These are phyloP conservation scores for Auricularia auricula-judae DNA, from an alignment of 768 basidiomycete species.

Conservation along the genomic window DNA sequence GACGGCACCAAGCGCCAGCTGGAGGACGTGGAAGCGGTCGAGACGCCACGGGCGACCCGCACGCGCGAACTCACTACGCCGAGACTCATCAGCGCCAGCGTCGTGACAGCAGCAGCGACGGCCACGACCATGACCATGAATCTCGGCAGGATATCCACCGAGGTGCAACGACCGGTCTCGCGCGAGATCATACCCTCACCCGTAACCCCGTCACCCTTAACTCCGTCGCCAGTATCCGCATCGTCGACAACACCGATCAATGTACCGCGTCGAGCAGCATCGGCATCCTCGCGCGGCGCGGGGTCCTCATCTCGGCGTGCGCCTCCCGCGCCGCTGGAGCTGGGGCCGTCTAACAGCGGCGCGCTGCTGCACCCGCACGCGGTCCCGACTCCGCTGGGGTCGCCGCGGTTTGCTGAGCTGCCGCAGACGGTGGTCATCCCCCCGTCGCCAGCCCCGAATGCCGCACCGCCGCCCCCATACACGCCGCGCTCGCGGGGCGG, in stretches of 20 bases:
- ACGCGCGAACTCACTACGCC: not conserved
- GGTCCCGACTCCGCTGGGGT: not conserved
- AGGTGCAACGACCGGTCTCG: not conserved
- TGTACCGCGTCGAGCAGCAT: not conserved
- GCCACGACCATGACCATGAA: not conserved
- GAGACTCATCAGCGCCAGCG: not conserved
- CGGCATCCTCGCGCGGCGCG: not conserved
- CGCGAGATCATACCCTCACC: not conserved
- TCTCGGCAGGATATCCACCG: not conserved
- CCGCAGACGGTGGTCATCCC: not conserved
- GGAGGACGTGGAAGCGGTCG: not conserved
- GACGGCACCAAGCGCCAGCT: not conserved
- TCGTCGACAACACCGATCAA: not conserved
- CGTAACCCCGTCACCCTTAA: not conserved
- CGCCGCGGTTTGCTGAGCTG: not conserved
- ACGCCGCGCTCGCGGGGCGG: not conserved
- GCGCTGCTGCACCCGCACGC: not conserved
- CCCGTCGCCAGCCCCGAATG: not conserved
- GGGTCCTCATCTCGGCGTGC: not conserved
- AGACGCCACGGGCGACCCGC: no score
- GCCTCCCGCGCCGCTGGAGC: not conserved
- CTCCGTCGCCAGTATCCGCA: not conserved
- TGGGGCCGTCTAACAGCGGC: not conserved
- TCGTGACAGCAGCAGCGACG: not conserved
- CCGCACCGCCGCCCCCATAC: not conserved